A percentile compares a stretch with the other conserved stretches of the same genome.
Conservation (phyloP, 345 rosid genomes). For the Citrus maxima region DNA sequence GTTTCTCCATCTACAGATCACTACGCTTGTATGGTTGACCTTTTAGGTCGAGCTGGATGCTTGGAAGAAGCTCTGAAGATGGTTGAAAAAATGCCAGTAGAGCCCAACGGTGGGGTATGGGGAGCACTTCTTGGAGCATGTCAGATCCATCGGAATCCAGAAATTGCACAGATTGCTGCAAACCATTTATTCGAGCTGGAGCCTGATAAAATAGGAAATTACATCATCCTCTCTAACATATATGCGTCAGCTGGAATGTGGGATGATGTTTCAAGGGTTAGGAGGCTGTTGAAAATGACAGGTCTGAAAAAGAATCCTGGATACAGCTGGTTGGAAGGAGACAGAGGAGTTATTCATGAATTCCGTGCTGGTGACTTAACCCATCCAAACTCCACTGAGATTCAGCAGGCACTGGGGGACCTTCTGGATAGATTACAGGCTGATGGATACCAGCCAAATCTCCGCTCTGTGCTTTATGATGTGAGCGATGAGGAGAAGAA, state of each 20-base stretch:
- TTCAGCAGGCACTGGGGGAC: slow-evolving; percentile 44
- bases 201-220: slow-evolving; percentile 65
- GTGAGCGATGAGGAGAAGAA: slow-evolving; percentile 51
- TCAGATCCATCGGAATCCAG: slow-evolving; percentile 53
- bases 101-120: slow-evolving; percentile 74
- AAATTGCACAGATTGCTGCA: slow-evolving; percentile 67
- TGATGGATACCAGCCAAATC: slow-evolving; percentile 51
- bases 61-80: slow-evolving; percentile 67
- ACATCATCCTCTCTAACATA: slow-evolving; percentile 57
- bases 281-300: slow-evolving; percentile 49
- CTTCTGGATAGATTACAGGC: slow-evolving; percentile 40
- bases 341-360: slow-evolving; percentile 55
- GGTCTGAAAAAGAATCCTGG: slow-evolving; percentile 76
- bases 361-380: slow-evolving; percentile 61
- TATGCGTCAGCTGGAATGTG: slow-evolving; percentile 63
- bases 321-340: slow-evolving; percentile 65
- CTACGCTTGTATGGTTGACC: slow-evolving; percentile 80
- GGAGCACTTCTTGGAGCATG: slow-evolving; percentile 93
- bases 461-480: slow-evolving; percentile 49
- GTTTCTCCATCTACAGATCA: slow-evolving; percentile 60
- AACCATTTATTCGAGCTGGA: slow-evolving; percentile 61
- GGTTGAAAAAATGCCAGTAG: slow-evolving; percentile 47
- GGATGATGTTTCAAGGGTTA: slow-evolving; percentile 42
- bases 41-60: slow-evolving; percentile 71
- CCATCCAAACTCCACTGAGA: slow-evolving; percentile 52